Evolutionary conservation across 345 rosid genomes (phyloP), one percentile per base, ranked within the genome.

Genomic region (Turnera subulata): DNA sequence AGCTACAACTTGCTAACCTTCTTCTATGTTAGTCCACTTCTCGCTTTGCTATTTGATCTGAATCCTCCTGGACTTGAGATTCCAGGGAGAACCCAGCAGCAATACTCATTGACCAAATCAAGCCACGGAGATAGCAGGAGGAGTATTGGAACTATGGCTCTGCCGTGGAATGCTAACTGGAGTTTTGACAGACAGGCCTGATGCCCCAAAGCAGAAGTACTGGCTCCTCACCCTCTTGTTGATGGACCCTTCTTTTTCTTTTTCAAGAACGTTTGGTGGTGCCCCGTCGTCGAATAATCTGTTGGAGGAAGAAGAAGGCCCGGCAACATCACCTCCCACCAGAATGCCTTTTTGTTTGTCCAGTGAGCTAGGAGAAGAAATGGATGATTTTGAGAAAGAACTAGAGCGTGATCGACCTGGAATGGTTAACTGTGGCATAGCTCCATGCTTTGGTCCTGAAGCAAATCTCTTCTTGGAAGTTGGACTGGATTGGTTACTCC

Each of bases 401-500:
- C 84, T 86, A 15, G 93, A 88, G 6, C 85, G 84, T n/a, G 90
- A 76, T 49, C 88, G 74, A 24, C 79, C 73, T 13, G 79, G 66
- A 53, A 69, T 50, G 2, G 58, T 67, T 62, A 64, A 6, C 32
- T 74, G 73, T 22, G 87, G 91, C 67, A 78, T 69, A 18, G 71
- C 79, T 4, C 91, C 88, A 11, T 80, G 76, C 73, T 58, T 79
- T 65, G 75, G 43, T 13, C 80, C 89, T 16, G 81, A 80, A 52
- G 91, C 91, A 46, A 76, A 54, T 49, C 81, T 91, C 78, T 88
- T 88, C 80, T 82, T 81, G 25, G 87, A 82, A 15, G 77, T 76
- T 22, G 95, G 96, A 58, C 96, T 91, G 11, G 95, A 82, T 58
- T 74, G 85, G 64, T 75, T 75, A 47, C 96, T 88, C 77, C 98